Percentiles rank a stretch among this genome's conserved stretches.
Conservation (phyloP, 2,329 filamentous ascomycete species). For the Blumeria hordei region DNA sequence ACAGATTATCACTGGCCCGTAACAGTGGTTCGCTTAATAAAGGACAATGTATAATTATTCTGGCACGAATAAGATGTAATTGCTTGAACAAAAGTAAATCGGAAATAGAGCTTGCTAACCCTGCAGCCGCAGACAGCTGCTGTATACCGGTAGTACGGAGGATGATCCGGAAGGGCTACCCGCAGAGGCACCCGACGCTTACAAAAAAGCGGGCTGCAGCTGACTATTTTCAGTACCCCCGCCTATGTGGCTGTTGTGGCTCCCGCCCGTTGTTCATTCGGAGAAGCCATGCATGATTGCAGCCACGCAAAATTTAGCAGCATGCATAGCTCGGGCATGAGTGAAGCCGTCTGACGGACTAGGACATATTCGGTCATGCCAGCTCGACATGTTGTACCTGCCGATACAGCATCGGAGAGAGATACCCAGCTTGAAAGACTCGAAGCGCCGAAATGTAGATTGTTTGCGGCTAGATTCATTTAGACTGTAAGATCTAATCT, state of each 20-base stretch:
- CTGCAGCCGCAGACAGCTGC: too few relatives aligned
- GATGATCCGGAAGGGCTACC: not conserved
- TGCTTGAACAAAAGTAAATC: too few relatives aligned
- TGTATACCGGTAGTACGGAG: not conserved
- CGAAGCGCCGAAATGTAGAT: not conserved
- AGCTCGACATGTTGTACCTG: not conserved
- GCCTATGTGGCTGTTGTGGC: too few relatives aligned
- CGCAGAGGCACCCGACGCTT: not conserved
- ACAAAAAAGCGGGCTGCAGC: not conserved
- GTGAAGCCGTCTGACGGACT: not conserved
- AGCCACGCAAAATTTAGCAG: not conserved
- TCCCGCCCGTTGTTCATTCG: not conserved
- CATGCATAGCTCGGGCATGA: not conserved
- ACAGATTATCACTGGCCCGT: too few relatives aligned
- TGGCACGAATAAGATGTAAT: too few relatives aligned
- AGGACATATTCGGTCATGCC: not conserved
- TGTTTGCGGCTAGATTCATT: too few relatives aligned
- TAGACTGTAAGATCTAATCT: not conserved
- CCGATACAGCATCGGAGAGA: not conserved
- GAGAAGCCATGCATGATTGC: not conserved
- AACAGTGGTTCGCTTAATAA: too few relatives aligned
- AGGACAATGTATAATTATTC: too few relatives aligned
- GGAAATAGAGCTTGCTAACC: too few relatives aligned
- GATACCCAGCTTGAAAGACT: not conserved
- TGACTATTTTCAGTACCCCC: not conserved